Percentiles rank a stretch among this genome's conserved stretches.
Conservation (phyloP, 768 basidiomycete species). For the Tulasnella sp. region DNA sequence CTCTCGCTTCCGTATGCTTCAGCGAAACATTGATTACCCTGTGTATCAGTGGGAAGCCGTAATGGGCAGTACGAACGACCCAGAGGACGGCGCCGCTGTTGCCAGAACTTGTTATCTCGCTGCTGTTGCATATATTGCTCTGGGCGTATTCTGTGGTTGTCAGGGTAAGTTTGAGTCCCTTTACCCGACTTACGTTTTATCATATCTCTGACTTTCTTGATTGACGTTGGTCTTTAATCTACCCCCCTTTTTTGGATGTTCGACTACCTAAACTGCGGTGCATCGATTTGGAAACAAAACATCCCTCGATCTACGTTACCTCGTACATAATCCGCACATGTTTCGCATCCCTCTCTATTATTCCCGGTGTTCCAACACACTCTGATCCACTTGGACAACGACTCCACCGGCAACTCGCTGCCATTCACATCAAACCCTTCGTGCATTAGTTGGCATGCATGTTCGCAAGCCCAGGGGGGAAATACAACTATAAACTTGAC, state of each 20-base stretch:
- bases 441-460: constrained; percentile 1
- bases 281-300: too few relatives aligned
- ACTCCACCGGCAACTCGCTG: too few relatives aligned
- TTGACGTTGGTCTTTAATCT: too few relatives aligned
- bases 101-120: constrained; percentile 28
- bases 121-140: constrained; percentile 28
- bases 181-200: background rate
- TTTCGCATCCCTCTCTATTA: too few relatives aligned
- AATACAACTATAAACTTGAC: constrained; percentile 7
- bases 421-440: background rate
- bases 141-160: constrained; percentile 28
- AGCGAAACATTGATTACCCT: background rate
- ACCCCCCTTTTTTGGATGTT: too few relatives aligned
- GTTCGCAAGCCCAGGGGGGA: constrained; percentile 10
- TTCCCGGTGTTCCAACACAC: too few relatives aligned
- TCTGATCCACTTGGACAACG: too few relatives aligned
- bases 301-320: too few relatives aligned
- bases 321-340: too few relatives aligned
- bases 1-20: background rate
- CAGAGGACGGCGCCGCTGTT: constrained; percentile 27
- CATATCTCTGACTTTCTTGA: too few relatives aligned
- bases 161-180: constrained; percentile 24
- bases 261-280: too few relatives aligned
- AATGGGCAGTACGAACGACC: constrained; percentile 28
- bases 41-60: constrained; percentile 26